Base-by-base conservation (phyloP, 2,329 filamentous ascomycete species). In the Verticillium zaregamsianum region DNA sequence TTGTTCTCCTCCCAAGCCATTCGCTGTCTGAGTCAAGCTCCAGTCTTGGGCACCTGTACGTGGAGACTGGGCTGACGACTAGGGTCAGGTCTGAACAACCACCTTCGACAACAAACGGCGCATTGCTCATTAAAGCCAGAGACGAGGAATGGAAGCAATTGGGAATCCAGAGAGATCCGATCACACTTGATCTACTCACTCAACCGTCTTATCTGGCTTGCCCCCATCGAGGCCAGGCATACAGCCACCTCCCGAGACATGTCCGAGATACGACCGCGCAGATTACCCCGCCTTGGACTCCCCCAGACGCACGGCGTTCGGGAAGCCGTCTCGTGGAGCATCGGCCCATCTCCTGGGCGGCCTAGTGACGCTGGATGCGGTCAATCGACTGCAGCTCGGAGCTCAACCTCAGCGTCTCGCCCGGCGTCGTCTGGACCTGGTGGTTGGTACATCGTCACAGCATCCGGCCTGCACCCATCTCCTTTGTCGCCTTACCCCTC, bases 391-490 rank as follows among this genome's bases (percentile, higher is more conserved):
- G n/a, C n/a, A 23, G 45, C 20, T 49, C n/a, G n/a, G 20, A 23
- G 45, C 45, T n/a, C n/a, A 35, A 11, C 28, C 33, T 7, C 9
- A 14, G 33, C 33, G 8, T 35, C 33, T 35, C 33, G 14, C 9
- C 33, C 33, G 33, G 33, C 33, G 33, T 35, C 33, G 14, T 35
- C 33, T 35, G 33, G 33, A 35, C 33, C 33, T 35, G 33, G 33
- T 35, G 33, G 33, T 35, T 35, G 33, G 33, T 14, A 35, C 33
- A 7, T 35, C 33, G 33, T 35, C 9, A 35, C 33, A 35, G 62
- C 40, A 63, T 57, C 39, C 60, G 60, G 55, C 61, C 57, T 55
- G 45, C 58, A 25, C 45, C 9, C 20, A n/a, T 23, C 45, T 8
- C 45, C 45, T 12, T 49, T n/a, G 20, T 49, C 11, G 45, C 45